phyloP scores from a whole-genome alignment of 805 yeast genomes.

The Starmerella apicola region DNA sequence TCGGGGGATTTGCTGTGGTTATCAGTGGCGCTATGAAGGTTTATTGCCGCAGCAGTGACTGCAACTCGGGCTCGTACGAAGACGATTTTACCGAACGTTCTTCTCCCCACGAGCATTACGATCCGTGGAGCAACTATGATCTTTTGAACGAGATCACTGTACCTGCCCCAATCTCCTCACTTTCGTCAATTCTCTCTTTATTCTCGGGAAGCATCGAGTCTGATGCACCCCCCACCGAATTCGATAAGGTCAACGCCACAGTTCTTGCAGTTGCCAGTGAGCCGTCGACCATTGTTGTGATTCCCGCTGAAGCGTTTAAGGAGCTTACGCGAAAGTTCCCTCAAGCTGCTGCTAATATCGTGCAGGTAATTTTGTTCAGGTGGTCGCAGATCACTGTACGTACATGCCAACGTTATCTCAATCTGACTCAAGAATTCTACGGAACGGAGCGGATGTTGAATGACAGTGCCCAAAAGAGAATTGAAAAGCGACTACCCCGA shows the following conservation, averaged over 20 bases:
- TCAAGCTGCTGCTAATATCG: conserved; percentile 81
- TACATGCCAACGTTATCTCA: conserved; percentile 77
- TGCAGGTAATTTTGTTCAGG: conserved; percentile 80
- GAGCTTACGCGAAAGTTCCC: conserved; percentile 66
- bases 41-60: conserved; percentile 14
- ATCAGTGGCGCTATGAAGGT: conserved; percentile 85
- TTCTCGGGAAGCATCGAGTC: conserved; percentile 40
- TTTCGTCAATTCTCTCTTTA: conserved; percentile 65
- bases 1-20: conserved; percentile 78
- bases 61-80: conserved; percentile 9
- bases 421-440: conserved; percentile 68
- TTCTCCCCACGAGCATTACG: conserved; percentile 30
- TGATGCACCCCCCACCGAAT: conserved; percentile 12
- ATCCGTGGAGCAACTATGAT: conserved; percentile 42
- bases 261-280: conserved; percentile 64
- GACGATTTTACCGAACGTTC: conserved; percentile 7
- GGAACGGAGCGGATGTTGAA: conserved; percentile 63
- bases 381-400: conserved; percentile 83
- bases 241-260: conserved; percentile 22
- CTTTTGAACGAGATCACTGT: conserved; percentile 66
- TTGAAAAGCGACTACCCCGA: conserved; percentile 14
- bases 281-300: conserved; percentile 78
- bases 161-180: conserved; percentile 75
- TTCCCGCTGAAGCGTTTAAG: conserved; percentile 73
- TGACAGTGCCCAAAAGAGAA: conserved; percentile 9